Conservation (phyloP, 441 rosid genomes). For the Erodium trifolium region DNA sequence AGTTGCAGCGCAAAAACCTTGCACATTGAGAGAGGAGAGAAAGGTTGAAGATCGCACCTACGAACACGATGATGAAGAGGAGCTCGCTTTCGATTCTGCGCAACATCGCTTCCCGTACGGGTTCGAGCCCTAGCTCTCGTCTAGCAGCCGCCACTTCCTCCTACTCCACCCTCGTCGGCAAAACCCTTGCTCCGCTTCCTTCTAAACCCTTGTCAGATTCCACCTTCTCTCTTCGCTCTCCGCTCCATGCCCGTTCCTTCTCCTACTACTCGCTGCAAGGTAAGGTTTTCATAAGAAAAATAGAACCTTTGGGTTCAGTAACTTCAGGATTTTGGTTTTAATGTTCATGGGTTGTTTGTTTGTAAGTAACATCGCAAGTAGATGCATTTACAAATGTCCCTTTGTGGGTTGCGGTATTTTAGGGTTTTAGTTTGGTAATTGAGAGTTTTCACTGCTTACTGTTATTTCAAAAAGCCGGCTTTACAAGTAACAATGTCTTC, state of each 20-base stretch:
- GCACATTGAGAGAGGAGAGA: too few species aligned
- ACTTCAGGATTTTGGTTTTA: background rate
- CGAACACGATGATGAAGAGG: background rate
- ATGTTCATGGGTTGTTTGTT: background rate
- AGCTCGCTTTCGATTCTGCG: background rate
- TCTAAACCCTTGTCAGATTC: background rate
- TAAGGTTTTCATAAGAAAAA: background rate
- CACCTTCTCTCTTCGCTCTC: background rate
- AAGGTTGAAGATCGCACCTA: too few species aligned
- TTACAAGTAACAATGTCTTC: background rate
- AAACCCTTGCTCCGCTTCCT: background rate
- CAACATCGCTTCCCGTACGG: background rate
- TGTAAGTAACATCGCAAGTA: background rate
- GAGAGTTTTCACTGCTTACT: background rate
- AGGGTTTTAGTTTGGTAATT: background rate
- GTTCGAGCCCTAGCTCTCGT: background rate
- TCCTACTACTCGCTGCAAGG: constrained; percentile 3
- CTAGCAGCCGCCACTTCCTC: background rate
- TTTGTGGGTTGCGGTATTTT: background rate
- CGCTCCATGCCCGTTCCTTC: background rate
- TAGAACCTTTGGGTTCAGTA: background rate
- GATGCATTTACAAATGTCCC: background rate
- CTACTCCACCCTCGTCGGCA: background rate
- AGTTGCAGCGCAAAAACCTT: too few species aligned
- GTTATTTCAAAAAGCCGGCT: background rate